Evolutionary conservation across 1,139 yeast species (phyloP), one percentile per base, ranked within the genome.

Genomic region (Candida sp.): DNA sequence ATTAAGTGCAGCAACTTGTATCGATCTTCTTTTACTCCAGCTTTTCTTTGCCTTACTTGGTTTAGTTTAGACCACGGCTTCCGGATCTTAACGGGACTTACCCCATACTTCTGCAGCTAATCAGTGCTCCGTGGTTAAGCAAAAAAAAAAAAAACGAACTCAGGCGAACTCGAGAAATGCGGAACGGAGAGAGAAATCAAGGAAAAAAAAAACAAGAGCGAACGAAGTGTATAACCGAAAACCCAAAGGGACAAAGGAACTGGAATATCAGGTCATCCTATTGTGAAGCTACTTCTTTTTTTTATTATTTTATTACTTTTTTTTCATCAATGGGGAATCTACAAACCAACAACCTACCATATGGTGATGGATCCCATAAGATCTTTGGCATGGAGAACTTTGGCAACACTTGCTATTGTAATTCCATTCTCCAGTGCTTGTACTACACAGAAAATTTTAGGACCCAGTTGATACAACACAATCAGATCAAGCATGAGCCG

Each of bases 311-410:
- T 39, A 9, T 39, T 7, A 9, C n/a, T 39, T 39, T 6, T 7
- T 26, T 39, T 23, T 12, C 6, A 32, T n/a, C 12, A 12, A 44
- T 44, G 46, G 46, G 34, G 3, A 35, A 44, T 17, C 7, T 11
- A 17, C 12, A 35, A 5, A 22, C 35, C 7, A 27, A 12, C 35
- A 12, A 12, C 30, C 49, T 55, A 22, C 58, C 58, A 22, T 55
- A 49, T 62, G 92, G 91, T 4, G 86, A 85, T 65, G 93, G 92
- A 1, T 72, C 85, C 11, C 74, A 80, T 53, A 88, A 92, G 68
- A 81, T 92, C 39, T 94, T 87, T 69, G 99, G 99, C 5, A 86
- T 93, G 84, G 98, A 94, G 67, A 94, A 94, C 69, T 93, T 92
- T 67, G 98, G 98, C 32, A 87, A 90, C 67, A 93, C 97, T 0